Base-by-base conservation (phyloP, 352 stramenopile species). In the Globisporangium emineosum region DNA sequence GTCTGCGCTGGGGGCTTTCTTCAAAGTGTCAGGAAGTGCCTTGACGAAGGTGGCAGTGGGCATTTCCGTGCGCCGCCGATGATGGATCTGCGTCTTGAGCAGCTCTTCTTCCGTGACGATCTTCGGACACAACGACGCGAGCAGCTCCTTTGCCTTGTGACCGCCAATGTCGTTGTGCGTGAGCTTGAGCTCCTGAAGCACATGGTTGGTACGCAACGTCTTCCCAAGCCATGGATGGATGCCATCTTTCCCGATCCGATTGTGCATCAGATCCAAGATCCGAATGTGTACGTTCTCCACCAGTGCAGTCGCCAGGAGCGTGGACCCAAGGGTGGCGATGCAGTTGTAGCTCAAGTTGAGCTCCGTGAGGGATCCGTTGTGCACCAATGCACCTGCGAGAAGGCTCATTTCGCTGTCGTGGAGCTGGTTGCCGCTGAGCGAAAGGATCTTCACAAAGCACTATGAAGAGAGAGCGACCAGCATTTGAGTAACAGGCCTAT, bases 261-360 rank as follows among this genome's bases (percentile, higher is more conserved):
- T 93, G 73, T 93, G 81, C 62, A 73, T 80, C 33, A 93, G 69
- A 61, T 93, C 80, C 7, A 93, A 54, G 0, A 83, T 32, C 29
- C 57, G 68, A 35, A 93, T 62, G 29, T 72, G 61, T 0, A 49
- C 40, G 49, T 93, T 88, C 13, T 70, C 62, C 5, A 50, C 56
- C 27, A 93, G 53, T 15, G 73, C 76, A 27, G 78, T 81, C 23
- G 82, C 84, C 19, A 93, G 64, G 2, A 78, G 67, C 15, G 72
- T 78, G 15, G 82, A 90, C 1, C 84, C 84, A 23, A 78, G 57
- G 17, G 73, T 73, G 0, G 67, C 64, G 45, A 93, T 83, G 60
- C 64, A 69, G 64, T 93, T 93, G 73, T 93, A 93, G 63, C 80
- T 90, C 19, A 93, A 67, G 27, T 80, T 76, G 47, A 93, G 77